These are phyloP conservation scores for Phlebiopsis flavidoalba DNA, from an alignment of 768 basidiomycete species.

Conservation along the genomic window DNA sequence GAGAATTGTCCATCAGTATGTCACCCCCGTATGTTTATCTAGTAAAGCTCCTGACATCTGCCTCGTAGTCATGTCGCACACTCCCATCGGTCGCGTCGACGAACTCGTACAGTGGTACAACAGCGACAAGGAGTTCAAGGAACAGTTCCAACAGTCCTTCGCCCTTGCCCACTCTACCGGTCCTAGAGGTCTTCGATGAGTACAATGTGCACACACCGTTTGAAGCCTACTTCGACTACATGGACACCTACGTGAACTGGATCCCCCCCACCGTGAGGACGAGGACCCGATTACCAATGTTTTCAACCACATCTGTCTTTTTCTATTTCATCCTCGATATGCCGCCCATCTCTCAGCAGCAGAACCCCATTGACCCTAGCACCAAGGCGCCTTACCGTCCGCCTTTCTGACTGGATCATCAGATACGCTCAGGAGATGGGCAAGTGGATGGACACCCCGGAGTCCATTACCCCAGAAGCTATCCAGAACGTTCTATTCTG, in stretches of 20 bases:
- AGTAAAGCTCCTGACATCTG: too few species aligned
- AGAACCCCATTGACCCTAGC: conserved; percentile 11
- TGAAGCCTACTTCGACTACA: conserved; percentile 14
- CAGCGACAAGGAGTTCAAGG: conserved; percentile 9
- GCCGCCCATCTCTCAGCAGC: conserved; percentile 1
- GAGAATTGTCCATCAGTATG: too few species aligned
- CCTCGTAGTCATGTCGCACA: neutral
- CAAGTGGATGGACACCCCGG: conserved; percentile 13
- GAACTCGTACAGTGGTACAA: conserved; percentile 8
- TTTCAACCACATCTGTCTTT: conserved; percentile 6
- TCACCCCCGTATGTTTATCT: too few species aligned
- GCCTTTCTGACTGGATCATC: conserved; percentile 17
- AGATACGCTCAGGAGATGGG: conserved; percentile 16
- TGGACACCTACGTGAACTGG: conserved; percentile 13
- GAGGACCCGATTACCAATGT: too few species aligned
- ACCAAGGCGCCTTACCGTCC: conserved; percentile 6
- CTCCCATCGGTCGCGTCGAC: conserved; percentile 11
- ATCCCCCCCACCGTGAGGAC: conserved; percentile 8
- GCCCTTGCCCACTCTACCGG: conserved; percentile 1
- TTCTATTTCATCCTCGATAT: conserved; percentile 18
- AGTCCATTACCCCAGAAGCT: conserved; percentile 9
- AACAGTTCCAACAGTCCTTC: conserved; percentile 9
- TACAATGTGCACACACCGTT: conserved; percentile 9
- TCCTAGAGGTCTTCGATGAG: conserved; percentile 8
- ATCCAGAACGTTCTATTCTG: conserved; percentile 14